Conservation (phyloP, 2,329 filamentous ascomycete genomes). For the Fusarium chuoi region DNA sequence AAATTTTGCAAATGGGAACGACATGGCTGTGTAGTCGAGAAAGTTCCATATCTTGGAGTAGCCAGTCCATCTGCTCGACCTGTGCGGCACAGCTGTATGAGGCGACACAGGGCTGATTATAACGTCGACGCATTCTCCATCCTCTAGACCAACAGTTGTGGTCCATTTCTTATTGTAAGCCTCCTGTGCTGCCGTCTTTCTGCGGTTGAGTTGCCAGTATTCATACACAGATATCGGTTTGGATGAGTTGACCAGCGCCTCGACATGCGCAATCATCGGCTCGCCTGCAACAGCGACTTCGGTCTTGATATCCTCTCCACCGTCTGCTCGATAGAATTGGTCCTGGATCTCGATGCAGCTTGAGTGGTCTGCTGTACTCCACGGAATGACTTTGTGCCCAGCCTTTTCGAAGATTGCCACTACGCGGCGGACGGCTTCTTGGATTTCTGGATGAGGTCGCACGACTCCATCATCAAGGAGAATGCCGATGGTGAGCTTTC, state of each 20-base stretch:
- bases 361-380: neutral
- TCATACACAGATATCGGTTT: neutral
- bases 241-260: neutral
- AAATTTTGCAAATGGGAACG: neutral
- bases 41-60: conserved; percentile 3
- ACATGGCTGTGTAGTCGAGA: neutral
- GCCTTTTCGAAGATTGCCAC: neutral
- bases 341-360: neutral
- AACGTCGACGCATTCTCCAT: neutral
- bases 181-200: neutral
- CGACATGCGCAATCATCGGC: neutral
- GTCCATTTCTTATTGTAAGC: neutral
- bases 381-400: neutral
- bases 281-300: neutral
- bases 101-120: neutral
- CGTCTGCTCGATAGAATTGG: neutral
- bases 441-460: neutral
- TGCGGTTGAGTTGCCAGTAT: neutral
- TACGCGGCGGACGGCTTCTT: neutral
- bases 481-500: neutral
- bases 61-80: neutral
- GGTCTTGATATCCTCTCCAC: neutral
- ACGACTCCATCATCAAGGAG: neutral
- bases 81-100: neutral
- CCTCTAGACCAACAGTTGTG: neutral